Evolutionary conservation across 1,139 yeast species (phyloP).

Genomic region (Lodderomyces jiufengensis): DNA sequence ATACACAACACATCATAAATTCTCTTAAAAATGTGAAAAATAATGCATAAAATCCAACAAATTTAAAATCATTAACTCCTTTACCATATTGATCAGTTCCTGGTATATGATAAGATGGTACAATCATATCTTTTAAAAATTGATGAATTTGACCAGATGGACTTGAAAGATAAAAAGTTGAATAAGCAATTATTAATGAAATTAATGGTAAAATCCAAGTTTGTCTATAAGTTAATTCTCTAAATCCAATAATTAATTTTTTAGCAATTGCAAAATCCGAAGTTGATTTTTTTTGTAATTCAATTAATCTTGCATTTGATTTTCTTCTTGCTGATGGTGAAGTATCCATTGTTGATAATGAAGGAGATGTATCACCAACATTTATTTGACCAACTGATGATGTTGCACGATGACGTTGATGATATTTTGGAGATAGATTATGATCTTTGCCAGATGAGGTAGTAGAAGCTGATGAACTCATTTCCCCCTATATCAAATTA

Average conservation of each 20-base stretch:
- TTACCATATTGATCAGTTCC: constrained; percentile 71
- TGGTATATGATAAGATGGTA: constrained; percentile 63
- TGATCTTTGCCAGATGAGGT: constrained; percentile 1
- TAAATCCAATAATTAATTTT: constrained; percentile 53
- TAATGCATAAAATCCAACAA: constrained; percentile 76
- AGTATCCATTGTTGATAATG: constrained; percentile 45
- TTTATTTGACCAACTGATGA: constrained; percentile 58
- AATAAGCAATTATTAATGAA: constrained; percentile 34
- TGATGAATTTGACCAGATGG: constrained; percentile 59
- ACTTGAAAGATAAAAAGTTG: constrained; percentile 43
- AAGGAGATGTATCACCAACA: constrained; percentile 55
- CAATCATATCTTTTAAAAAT: constrained; percentile 56
- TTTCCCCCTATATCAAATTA: not conserved
- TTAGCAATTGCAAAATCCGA: constrained; percentile 42
- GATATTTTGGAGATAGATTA: not conserved
- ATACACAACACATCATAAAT: constrained; percentile 78
- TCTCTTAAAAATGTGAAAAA: constrained; percentile 90
- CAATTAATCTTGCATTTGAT: constrained; percentile 33
- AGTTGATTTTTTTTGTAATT: constrained; percentile 23
- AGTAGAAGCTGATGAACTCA: constrained; percentile 6
- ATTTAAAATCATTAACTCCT: constrained; percentile 78
- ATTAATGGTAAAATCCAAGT: constrained; percentile 77
- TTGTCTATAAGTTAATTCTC: constrained; percentile 64
- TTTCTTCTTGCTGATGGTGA: constrained; percentile 31
- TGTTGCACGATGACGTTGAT: constrained; percentile 35